Evolutionary conservation across 768 basidiomycete genomes (phyloP), one percentile per base, ranked within the genome.

Genomic region (Collybia sordida): DNA sequence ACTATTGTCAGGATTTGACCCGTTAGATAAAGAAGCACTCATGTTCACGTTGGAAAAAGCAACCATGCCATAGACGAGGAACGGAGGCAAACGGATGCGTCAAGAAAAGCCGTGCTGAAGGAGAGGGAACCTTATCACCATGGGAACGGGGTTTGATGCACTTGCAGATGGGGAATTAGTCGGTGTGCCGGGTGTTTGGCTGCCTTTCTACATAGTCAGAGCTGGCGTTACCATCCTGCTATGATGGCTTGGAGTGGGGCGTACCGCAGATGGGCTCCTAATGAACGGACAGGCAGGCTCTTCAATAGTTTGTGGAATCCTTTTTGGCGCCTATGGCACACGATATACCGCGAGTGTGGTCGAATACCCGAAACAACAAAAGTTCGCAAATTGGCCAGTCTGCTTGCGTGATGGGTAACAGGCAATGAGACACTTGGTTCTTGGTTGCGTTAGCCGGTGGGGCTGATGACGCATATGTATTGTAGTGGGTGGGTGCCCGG

Each of bases 291-390:
- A 82, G 6, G 81, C 81, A 5, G 72, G 80, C 19, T 82, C 80
- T 1, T 74, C 74, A 11, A 72, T 79, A 15, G 74, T 83, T 0
- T 81, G 80, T 54, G 80, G 79, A n/a, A 73, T 80, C 14, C 62
- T 83, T 1, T 83, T 83, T 59, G 81, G 81, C 1, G 78, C 66
- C 2, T 83, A 83, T 53, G 81, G 81, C 3, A 80, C 80, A 4
- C 69, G 63, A 19, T 70, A 72, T 22, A 75, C 74, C 1, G 77
- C 76, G 1, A 64, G 60, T 8, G 80, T 80, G 73, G 72, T 81
- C 14, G 67, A 68, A 45, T 66, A 75, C 22, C 79, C 81, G 57
- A 80, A 76, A 18, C 31, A 14, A 59, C 73, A 44, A 80, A 81
- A 54, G 72, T 82, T 11, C 66, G 67, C n/a, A 80, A 83, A 59